These are phyloP conservation scores for Logfia minima DNA, from an alignment of 129 eudicot species.

Conservation along the genomic window DNA sequence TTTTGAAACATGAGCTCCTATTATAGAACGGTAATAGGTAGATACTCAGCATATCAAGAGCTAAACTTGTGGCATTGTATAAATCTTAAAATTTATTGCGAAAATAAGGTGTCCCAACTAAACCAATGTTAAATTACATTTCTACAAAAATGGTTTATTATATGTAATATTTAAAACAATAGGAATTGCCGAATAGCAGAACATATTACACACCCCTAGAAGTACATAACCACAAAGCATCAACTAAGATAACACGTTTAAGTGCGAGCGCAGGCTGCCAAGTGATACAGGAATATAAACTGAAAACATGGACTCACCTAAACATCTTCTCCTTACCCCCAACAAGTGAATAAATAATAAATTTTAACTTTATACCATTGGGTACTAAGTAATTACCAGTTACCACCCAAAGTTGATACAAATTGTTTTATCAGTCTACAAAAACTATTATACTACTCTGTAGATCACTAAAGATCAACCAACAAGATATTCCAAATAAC, in stretches of 20 bases:
- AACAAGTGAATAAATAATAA: background rate
- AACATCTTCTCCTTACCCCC: slow-evolving; percentile 1
- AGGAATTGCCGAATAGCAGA: background rate
- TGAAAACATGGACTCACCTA: background rate
- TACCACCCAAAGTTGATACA: background rate
- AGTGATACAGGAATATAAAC: background rate
- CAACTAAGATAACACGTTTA: background rate
- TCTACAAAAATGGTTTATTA: background rate
- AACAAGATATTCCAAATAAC: background rate
- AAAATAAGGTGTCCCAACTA: background rate
- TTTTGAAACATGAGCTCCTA: background rate
- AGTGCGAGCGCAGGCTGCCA: background rate
- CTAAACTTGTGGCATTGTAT: background rate
- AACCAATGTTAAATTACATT: slow-evolving; percentile 1
- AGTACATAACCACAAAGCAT: background rate
- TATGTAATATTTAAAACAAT: background rate
- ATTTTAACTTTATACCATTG: background rate
- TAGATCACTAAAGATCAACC: background rate
- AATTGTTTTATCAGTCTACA: too few species aligned
- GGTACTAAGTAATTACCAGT: background rate
- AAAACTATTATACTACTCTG: background rate
- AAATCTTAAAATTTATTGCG: background rate
- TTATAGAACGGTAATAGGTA: background rate
- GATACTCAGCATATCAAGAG: background rate
- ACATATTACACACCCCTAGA: background rate